Evolutionary conservation across 1,284 basidiomycete species (phyloP).

Genomic region (Volvariella surrecta): DNA sequence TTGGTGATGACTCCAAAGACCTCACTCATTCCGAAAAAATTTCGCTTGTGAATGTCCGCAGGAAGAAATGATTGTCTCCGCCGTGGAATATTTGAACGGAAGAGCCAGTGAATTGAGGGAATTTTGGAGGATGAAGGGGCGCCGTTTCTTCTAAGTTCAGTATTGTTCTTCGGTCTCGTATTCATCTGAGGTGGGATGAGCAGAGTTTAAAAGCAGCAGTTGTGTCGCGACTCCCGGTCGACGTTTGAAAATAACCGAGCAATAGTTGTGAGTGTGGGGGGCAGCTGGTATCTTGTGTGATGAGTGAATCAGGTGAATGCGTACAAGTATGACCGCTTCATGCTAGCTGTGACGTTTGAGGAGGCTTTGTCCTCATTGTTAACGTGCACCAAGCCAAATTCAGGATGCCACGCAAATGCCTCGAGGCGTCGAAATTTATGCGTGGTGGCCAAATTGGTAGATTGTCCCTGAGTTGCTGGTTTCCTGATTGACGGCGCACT

Average conservation of each 20-base stretch:
- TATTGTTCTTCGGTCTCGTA: neutral
- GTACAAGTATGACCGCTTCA: neutral
- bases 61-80: conserved; percentile 50
- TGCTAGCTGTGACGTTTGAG: neutral
- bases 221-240: neutral
- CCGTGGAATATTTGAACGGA: conserved; percentile 62
- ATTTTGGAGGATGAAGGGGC: conserved; percentile 17
- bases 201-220: neutral
- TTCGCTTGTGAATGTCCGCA: conserved; percentile 50
- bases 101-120: conserved; percentile 54
- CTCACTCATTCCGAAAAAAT: conserved; percentile 74
- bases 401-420: neutral
- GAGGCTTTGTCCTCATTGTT: neutral
- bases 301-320: neutral
- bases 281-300: neutral
- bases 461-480: no score
- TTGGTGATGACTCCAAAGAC: conserved; percentile 70
- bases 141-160: conserved; percentile 16
- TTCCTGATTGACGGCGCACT: no score
- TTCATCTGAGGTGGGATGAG: neutral
- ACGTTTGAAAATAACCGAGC: neutral
- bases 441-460: neutral
- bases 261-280: neutral
- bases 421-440: neutral
- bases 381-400: neutral